phyloP scores from a whole-genome alignment of 495 filamentous ascomycete genomes.

The Cryomyces minteri region DNA sequence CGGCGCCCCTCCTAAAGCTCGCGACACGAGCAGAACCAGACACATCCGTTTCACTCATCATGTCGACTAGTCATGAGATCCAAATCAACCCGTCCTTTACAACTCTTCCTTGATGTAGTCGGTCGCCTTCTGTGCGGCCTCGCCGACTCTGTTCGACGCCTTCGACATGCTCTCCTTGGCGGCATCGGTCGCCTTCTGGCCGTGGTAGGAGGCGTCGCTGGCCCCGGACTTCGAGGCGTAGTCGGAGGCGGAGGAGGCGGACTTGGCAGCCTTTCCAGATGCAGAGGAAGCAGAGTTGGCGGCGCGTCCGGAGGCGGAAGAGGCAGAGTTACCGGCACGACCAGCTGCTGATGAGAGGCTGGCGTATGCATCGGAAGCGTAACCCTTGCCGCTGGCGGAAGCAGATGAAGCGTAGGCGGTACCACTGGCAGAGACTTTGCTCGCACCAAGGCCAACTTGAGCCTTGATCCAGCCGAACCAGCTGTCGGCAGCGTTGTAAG shows the following conservation, averaged over 20 bases:
- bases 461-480: background rate
- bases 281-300: background rate
- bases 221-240: background rate
- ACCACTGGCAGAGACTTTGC: background rate
- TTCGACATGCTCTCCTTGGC: background rate
- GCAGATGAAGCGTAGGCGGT: background rate
- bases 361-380: background rate
- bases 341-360: background rate
- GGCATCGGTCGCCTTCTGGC: background rate
- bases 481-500: background rate
- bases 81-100: background rate
- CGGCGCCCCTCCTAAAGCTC: no score
- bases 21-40: background rate
- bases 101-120: background rate
- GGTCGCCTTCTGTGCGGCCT: background rate
- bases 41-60: no score
- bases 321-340: background rate
- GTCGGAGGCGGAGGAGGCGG: background rate
- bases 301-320: background rate
- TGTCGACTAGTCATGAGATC: no score
- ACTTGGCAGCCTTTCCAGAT: background rate
- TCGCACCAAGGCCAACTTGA: background rate
- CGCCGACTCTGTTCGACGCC: background rate
- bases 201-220: background rate
- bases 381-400: background rate